Evolutionary conservation across 139 green algal species (phyloP), one percentile per base, ranked within the genome.

Genomic region (Volvox africanus): DNA sequence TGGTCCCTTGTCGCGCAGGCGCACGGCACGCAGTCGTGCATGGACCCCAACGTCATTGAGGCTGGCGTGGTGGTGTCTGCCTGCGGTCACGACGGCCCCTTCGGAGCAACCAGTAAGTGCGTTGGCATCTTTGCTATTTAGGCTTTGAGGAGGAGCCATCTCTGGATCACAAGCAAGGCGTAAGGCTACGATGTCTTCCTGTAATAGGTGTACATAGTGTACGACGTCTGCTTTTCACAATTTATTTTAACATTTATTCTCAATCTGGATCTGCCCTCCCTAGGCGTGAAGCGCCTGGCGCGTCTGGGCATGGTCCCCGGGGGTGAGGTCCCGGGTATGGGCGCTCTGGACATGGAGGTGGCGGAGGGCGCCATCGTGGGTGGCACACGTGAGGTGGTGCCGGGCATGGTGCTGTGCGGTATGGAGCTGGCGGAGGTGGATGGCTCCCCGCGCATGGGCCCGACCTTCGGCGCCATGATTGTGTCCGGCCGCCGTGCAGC

Each of bases 391-490:
- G 91, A 93, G 91, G 95, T 99, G 0, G 98, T 99, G 24, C 97
- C 97, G 36, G 98, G 98, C 90, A 98, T 99, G 96, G 96, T 99
- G 67, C 93, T 99, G 83, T 96, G 94, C 83, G 98, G 98, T 88
- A 99, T 99, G 98, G 98, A 99, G 96, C 96, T 98, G 88, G 91
- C 93, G 20, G 94, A 96, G 93, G 92, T 95, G 55, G 96, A 97
- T 88, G 96, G 97, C 84, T 96, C 92, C 21, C 97, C 97, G 35
- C 96, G 97, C 92, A 99, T 99, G 98, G 98, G 98, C 83, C 98
- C 98, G 75, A 99, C 98, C 61, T 99, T 99, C 92, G 97, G 97
- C 44, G 97, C 98, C 69, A 99, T 99, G 98, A 98, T 99, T 87
- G 96, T 99, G 50, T 97, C 94, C 50, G 98, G 98, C 80, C 95